These are phyloP conservation scores for Clonostachys byssicola DNA, from an alignment of 2,329 filamentous ascomycete species.

Conservation along the genomic window DNA sequence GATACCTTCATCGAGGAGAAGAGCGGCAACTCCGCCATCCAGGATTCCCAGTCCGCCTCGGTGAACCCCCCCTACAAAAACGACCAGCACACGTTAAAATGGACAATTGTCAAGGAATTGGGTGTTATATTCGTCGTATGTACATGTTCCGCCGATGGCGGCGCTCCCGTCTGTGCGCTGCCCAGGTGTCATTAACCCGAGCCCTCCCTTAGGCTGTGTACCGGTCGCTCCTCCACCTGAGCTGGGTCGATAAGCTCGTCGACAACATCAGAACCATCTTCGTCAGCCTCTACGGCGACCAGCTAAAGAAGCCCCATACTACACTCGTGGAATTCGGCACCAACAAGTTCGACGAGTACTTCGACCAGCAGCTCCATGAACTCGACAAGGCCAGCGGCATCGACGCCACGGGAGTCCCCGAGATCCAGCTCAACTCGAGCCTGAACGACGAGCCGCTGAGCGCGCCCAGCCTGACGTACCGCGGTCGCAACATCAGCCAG, in stretches of 20 bases:
- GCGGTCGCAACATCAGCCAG: constrained; percentile 26
- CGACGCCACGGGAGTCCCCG: background rate
- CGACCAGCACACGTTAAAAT: constrained; percentile 93
- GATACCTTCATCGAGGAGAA: constrained; percentile 98
- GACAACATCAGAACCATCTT: constrained; percentile 94
- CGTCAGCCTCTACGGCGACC: constrained; percentile 81
- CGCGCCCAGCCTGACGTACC: constrained; percentile 33
- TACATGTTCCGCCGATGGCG: background rate
- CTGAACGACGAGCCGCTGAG: constrained; percentile 8
- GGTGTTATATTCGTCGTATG: constrained; percentile 88
- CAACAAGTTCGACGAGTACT: constrained; percentile 80
- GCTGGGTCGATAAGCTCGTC: constrained; percentile 94
- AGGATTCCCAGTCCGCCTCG: constrained; percentile 53
- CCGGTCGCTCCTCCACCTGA: constrained; percentile 88
- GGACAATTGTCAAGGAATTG: constrained; percentile 88
- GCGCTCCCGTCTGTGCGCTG: background rate
- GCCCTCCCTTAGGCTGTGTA: constrained; percentile 72
- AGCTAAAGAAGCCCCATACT: constrained; percentile 76
- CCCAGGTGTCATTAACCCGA: background rate
- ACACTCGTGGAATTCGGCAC: constrained; percentile 67
- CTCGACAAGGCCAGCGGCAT: constrained; percentile 54
- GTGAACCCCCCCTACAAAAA: constrained; percentile 75
- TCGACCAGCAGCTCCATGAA: constrained; percentile 86
- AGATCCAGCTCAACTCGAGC: background rate
- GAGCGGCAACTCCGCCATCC: constrained; percentile 55